phyloP scores from a whole-genome alignment of 192 early-diverging fungal species.

The Linnemannia schmuckeri region DNA sequence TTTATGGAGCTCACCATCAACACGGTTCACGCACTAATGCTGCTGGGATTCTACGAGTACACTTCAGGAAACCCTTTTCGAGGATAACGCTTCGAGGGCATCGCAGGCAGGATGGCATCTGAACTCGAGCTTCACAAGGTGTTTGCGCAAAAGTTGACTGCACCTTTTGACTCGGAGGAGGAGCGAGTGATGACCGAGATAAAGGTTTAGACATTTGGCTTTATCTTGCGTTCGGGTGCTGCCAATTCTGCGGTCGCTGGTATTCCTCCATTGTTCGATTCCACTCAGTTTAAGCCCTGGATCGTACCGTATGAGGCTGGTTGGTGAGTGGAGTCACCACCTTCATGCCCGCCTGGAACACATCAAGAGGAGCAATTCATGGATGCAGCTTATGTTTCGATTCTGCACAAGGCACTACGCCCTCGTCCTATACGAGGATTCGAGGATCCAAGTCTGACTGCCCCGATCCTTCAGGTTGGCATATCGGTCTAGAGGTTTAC shows the following conservation, averaged over 20 bases:
- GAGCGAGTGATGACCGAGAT: neutral
- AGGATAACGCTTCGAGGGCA: neutral
- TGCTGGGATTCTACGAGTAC: neutral
- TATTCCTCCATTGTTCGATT: neutral
- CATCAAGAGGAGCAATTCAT: neutral
- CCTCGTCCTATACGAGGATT: neutral
- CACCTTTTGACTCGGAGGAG: neutral
- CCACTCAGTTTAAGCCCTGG: neutral
- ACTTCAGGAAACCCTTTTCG: neutral
- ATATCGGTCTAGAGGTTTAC: neutral
- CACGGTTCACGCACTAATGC: neutral
- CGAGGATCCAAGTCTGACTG: neutral
- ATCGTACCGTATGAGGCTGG: neutral
- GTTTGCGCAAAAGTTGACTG: neutral
- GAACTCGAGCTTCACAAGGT: neutral
- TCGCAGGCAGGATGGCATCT: neutral
- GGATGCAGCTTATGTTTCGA: neutral
- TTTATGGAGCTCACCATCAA: neutral
- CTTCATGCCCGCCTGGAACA: neutral
- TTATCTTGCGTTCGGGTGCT: neutral
- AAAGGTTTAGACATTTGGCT: neutral
- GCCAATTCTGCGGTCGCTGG: neutral
- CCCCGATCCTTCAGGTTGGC: neutral
- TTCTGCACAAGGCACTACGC: neutral
- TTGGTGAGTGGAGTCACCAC: neutral